These are phyloP conservation scores for Cladosporium halotolerans DNA, from an alignment of 2,329 filamentous ascomycete genomes.

Conservation along the genomic window DNA sequence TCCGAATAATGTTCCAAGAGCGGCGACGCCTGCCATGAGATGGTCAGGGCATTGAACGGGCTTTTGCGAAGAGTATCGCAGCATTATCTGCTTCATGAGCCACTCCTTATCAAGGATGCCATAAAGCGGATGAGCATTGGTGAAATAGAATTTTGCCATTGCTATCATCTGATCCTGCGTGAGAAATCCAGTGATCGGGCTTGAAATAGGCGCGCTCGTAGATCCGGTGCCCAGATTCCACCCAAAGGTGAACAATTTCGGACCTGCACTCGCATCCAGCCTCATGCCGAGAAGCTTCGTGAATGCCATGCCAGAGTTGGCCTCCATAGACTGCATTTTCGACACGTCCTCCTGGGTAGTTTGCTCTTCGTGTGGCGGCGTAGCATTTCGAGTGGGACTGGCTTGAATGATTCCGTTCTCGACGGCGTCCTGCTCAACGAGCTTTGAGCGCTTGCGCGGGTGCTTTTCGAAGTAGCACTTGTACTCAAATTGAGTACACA, in stretches of 20 bases:
- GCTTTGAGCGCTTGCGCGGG: constrained; percentile 30
- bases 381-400: constrained; percentile 14
- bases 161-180: constrained; percentile 43
- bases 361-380: constrained; percentile 14
- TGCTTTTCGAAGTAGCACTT: constrained; percentile 44
- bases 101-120: constrained; percentile 41
- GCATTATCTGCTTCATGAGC: constrained; percentile 20
- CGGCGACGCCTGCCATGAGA: constrained; percentile 51
- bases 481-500: constrained; percentile 49
- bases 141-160: constrained; percentile 46
- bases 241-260: constrained; percentile 50
- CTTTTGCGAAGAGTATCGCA: constrained; percentile 20
- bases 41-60: constrained; percentile 24
- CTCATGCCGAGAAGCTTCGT: constrained; percentile 47
- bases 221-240: constrained; percentile 45
- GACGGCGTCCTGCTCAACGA: constrained; percentile 26
- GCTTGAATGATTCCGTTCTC: constrained; percentile 13
- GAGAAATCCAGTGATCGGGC: constrained; percentile 40
- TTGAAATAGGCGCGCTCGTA: constrained; percentile 16
- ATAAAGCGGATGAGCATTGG: constrained; percentile 49
- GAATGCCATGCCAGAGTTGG: constrained; percentile 54
- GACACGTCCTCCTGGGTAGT: constrained; percentile 23
- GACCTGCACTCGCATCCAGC: constrained; percentile 48
- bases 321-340: constrained; percentile 44
- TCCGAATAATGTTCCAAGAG: constrained; percentile 48